phyloP scores from a whole-genome alignment of 1,284 basidiomycete genomes.

The Tilletiaria anomala region DNA sequence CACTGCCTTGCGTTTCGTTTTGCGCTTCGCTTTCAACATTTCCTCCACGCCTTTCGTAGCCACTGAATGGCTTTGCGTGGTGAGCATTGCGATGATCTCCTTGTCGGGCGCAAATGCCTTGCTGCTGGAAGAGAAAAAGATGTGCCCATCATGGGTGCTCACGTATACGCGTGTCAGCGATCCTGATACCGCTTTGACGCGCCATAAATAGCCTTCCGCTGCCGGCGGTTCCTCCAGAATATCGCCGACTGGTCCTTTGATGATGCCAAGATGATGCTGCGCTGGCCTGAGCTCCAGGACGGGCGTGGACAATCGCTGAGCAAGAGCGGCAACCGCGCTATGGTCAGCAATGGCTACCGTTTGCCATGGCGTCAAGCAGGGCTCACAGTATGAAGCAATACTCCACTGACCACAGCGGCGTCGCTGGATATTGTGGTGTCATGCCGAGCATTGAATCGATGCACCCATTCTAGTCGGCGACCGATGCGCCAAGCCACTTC shows the following conservation, averaged over 20 bases:
- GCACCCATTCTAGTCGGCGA: too few relatives aligned
- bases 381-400: too few relatives aligned
- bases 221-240: slow-evolving; percentile 55
- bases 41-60: slow-evolving; percentile 1
- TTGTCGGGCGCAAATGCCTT: slow-evolving; percentile 56
- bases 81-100: too few relatives aligned
- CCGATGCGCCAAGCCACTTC: too few relatives aligned
- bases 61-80: too few relatives aligned
- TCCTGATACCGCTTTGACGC: slow-evolving; percentile 53
- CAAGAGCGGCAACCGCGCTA: slow-evolving; percentile 41
- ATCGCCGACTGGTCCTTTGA: slow-evolving; percentile 49
- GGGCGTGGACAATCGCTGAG: slow-evolving; percentile 43
- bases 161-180: slow-evolving; percentile 55
- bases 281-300: slow-evolving; percentile 58
- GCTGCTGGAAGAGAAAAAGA: slow-evolving; percentile 51
- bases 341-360: too few relatives aligned
- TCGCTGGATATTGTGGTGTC: too few relatives aligned
- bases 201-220: slow-evolving; percentile 61
- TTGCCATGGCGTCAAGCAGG: too few relatives aligned
- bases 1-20: slow-evolving; percentile 23
- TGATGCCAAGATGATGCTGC: slow-evolving; percentile 50
- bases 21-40: slow-evolving; percentile 12
- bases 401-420: too few relatives aligned
- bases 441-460: too few relatives aligned
- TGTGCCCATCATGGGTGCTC: slow-evolving; percentile 55